Conservation (phyloP, 2,329 filamentous ascomycete species). For the Penicillium sp. region DNA sequence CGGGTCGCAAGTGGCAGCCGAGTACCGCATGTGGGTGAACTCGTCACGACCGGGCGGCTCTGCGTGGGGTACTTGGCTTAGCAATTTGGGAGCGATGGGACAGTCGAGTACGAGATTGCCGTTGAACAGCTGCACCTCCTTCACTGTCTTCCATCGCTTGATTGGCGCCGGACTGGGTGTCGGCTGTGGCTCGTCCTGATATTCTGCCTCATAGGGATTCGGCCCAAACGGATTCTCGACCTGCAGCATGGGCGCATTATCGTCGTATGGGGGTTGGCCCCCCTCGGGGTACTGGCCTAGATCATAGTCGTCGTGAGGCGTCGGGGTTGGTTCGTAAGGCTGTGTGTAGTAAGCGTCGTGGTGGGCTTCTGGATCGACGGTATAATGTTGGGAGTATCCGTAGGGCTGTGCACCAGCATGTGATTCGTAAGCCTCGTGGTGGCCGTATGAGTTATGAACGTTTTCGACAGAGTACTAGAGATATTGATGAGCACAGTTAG, state of each 20-base stretch:
- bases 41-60: constrained; percentile 73
- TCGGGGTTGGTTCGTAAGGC: constrained; percentile 66
- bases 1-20: constrained; percentile 90
- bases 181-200: constrained; percentile 37
- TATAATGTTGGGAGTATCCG: constrained; percentile 59
- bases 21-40: constrained; percentile 74
- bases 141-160: constrained; percentile 95
- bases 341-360: constrained; percentile 82
- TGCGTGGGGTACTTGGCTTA: constrained; percentile 83
- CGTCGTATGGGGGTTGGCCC: constrained; percentile 59
- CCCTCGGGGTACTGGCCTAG: constrained; percentile 48
- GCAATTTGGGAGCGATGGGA: constrained; percentile 79
- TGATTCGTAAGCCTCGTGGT: constrained; percentile 56
- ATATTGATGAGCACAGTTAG: constrained; percentile 5
- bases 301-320: constrained; percentile 51
- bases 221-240: constrained; percentile 59
- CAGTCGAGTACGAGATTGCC: constrained; percentile 97
- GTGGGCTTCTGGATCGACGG: constrained; percentile 74
- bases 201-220: constrained; percentile 49
- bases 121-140: constrained; percentile 94
- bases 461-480: constrained; percentile 64
- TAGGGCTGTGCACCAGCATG: constrained; percentile 41
- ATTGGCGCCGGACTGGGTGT: constrained; percentile 57
- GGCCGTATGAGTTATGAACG: constrained; percentile 57
- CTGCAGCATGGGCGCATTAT: constrained; percentile 68